Percentiles rank a stretch among this genome's conserved stretches.
Evolutionary conservation across 164 flowering plant genomes (phyloP).

Genomic region (Liriodendron chinense): DNA sequence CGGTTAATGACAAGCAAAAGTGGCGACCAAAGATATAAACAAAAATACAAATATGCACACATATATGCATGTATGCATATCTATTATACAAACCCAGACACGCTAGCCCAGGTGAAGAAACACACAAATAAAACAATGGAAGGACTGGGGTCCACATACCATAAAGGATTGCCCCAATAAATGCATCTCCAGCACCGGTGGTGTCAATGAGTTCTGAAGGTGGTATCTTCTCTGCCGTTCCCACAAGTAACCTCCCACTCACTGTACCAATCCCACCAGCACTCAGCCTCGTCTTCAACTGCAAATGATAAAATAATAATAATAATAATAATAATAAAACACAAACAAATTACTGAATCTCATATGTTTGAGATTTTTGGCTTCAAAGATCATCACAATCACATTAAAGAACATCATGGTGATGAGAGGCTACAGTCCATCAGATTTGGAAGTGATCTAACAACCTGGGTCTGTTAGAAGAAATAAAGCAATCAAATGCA

Average conservation of each 20-base stretch:
- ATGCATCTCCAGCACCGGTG: slow-evolving; percentile 97
- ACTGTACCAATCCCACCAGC: slow-evolving; percentile 67
- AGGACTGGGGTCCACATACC: slow-evolving; percentile 31
- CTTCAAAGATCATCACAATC: slow-evolving; percentile 1
- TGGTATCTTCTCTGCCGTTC: slow-evolving; percentile 93
- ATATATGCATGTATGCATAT: too few relatives aligned
- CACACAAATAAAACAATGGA: not conserved
- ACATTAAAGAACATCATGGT: not conserved
- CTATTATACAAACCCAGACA: not conserved
- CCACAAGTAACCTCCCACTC: slow-evolving; percentile 57
- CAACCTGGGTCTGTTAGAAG: not conserved
- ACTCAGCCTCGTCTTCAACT: slow-evolving; percentile 31
- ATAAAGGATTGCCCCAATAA: slow-evolving; percentile 83
- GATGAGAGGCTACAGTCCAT: not conserved
- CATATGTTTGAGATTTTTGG: not conserved
- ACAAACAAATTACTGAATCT: not conserved
- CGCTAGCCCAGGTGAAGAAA: not conserved
- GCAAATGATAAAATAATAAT: not conserved
- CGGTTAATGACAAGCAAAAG: too few relatives aligned
- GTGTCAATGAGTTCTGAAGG: slow-evolving; percentile 79
- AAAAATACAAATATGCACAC: not conserved
- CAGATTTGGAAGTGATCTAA: not conserved
- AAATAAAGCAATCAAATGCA: not conserved
- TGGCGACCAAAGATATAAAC: too few relatives aligned
- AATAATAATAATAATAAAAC: too few relatives aligned